Evolutionary conservation across 1,284 basidiomycete genomes (phyloP), one percentile per base, ranked within the genome.

Genomic region (Ustilago sp.): DNA sequence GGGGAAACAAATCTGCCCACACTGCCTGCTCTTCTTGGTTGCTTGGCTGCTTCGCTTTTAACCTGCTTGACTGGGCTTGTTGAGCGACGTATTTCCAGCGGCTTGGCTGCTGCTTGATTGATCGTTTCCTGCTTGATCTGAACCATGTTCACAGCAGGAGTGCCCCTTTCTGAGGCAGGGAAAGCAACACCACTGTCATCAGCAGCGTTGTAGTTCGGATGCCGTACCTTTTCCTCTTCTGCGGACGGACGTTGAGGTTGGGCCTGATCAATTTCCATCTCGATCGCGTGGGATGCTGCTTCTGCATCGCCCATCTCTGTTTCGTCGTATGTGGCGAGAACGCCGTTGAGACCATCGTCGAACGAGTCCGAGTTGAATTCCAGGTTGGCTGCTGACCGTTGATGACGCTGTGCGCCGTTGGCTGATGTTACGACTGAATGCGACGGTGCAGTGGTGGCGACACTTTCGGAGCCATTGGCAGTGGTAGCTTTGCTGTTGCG

Each of bases 11-110:
- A 78, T 4, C 75, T 55, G 1, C 75, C 75, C 2, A 78, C 75
- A 38, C 75, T 78, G 5, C 75, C 71, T 7, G 75, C 70, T 17
- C 75, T 54, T 11, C 75, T 59, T 5, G 71, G 68, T 23, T 19
- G 48, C n/a, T 35, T 48, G 3, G 50, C 38, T 6, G 59, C 65
- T 45, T 68, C 68, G 50, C 41, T 52, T 51, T 70, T 68, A 53
- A 74, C 71, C 32, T 74, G 71, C 54, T 78, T 78, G 61, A 74
- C 62, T 31, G 71, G 71, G 41, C 75, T 77, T 13, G 67, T 59
- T 3, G 70, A 73, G 2, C 75, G 59, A n/a, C 74, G 54, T 55
- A 60, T 53, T 32, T 72, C 68, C n/a, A 55, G 5, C 8, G 54
- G 48, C n/a, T 52, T 64, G 9, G 48, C 3, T 8, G n/a, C 8